Evolutionary conservation across 2,329 filamentous ascomycete genomes (phyloP).

Genomic region (Fusarium armeniacum): DNA sequence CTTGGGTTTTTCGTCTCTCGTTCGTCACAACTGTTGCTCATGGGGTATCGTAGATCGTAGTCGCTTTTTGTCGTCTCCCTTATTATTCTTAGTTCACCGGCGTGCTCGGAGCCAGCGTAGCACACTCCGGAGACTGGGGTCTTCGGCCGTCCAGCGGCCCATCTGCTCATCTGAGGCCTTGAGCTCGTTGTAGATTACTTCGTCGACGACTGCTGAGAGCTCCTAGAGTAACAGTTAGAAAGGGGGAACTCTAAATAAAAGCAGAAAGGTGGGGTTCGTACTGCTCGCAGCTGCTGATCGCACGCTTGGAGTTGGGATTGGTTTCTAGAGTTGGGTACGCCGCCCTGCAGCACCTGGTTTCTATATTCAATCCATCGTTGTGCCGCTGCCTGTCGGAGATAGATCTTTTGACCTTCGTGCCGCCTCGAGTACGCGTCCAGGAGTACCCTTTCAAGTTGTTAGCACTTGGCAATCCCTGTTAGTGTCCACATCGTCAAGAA

Average conservation of each 20-base stretch:
- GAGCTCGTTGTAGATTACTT: conserved; percentile 69
- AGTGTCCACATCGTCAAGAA: background rate
- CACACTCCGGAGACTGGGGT: conserved; percentile 70
- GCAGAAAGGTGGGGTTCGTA: conserved; percentile 56
- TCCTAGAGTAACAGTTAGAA: conserved; percentile 56
- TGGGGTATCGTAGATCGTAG: conserved; percentile 35
- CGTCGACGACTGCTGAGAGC: conserved; percentile 70
- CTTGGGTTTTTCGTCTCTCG: conserved; percentile 34
- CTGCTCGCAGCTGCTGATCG: conserved; percentile 69
- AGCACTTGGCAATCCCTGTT: conserved; percentile 2
- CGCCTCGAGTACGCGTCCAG: conserved; percentile 72
- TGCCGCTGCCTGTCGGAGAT: conserved; percentile 70
- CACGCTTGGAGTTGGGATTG: conserved; percentile 65
- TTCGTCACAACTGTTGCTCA: conserved; percentile 30
- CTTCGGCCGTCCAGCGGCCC: conserved; percentile 74
- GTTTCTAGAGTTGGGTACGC: conserved; percentile 62
- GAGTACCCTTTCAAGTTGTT: conserved; percentile 63
- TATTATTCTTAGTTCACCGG: conserved; percentile 33
- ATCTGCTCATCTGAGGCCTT: conserved; percentile 65
- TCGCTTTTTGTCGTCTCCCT: conserved; percentile 26
- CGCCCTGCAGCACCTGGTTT: conserved; percentile 66
- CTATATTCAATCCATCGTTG: conserved; percentile 71
- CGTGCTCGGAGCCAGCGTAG: conserved; percentile 69
- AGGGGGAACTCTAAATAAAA: background rate
- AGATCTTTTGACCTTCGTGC: conserved; percentile 76